Evolutionary conservation across 768 basidiomycete species (phyloP), one percentile per base, ranked within the genome.

Genomic region (Mycena amicta): DNA sequence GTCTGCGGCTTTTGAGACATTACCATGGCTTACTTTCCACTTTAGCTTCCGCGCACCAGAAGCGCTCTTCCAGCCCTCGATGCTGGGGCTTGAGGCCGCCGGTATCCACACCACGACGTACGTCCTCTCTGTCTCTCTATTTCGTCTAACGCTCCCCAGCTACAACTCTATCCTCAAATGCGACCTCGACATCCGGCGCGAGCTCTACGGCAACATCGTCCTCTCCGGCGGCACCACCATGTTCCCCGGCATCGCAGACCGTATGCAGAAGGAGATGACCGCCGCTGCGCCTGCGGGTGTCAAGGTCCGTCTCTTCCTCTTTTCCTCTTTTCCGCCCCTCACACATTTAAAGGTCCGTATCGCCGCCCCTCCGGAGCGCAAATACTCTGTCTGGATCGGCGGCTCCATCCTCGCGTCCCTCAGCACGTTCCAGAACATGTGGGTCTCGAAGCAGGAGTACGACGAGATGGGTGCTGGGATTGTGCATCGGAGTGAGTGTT

Each of bases 221-320:
- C 62, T 64, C 27, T 60, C 59, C 22, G 62, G 62, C 33, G 62
- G 62, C 20, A 64, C 45, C 37, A 64, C 62, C 43, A 64, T 64
- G 62, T 64, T 60, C 56, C 62, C 62, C 25, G 62, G 62, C 28
- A 57, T 64, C n/a, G 53, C 59, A 82, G 53, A 85, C 81, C 80
- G 86, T 65, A 85, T 87, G 84, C 83, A 86, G 74, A 87, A 85
- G 78, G 86, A 88, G 75, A 79, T 88, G 67, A 83, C 81, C 53
- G 74, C 80, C 23, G 78, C 85, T 63, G 80, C 84, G 55, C 84
- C 86, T 40, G 79, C 83, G 57, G 83, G 82, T 67, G 83, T 89
- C 80, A 86, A 85, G 82, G 75, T 73, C 5, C 29, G 49, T 26
- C 20, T 26, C 15, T 49, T 43, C 16, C 4, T 13, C 23, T 29